Conservation (phyloP, 345 rosid species). For the Citrus cavaleriei region DNA sequence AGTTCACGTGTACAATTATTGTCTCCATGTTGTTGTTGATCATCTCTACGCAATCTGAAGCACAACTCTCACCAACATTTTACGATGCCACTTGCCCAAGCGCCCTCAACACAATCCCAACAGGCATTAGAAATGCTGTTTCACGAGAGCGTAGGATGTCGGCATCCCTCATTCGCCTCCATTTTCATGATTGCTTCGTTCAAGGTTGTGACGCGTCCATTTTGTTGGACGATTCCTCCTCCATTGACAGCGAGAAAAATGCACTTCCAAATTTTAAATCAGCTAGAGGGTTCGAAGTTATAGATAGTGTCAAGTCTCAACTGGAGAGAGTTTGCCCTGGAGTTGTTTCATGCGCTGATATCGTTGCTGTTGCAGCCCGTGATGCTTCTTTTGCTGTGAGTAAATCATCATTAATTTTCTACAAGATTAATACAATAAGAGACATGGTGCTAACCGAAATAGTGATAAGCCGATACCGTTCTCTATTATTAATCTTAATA, state of each 20-base stretch:
- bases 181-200: slow-evolving; percentile 39
- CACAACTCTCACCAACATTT: slow-evolving; percentile 43
- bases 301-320: slow-evolving; percentile 47
- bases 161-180: no score
- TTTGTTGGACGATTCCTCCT: slow-evolving; percentile 34
- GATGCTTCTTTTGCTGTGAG: slow-evolving; percentile 43
- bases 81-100: slow-evolving; percentile 45
- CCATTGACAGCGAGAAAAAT: slow-evolving; percentile 24
- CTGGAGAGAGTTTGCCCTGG: slow-evolving; percentile 50
- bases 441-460: slow-evolving; percentile 14
- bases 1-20: no score
- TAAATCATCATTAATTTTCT: neutral
- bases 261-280: slow-evolving; percentile 10
- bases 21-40: no score
- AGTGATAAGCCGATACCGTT: slow-evolving; percentile 4
- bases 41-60: no score
- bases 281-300: neutral
- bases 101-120: slow-evolving; percentile 39
- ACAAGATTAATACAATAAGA: neutral
- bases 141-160: no score
- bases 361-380: slow-evolving; percentile 54
- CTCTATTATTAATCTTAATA: no score
- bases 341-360: slow-evolving; percentile 65
- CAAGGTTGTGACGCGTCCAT: slow-evolving; percentile 60
- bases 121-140: slow-evolving; percentile 26